Evolutionary conservation across 306 rosid species (phyloP).

Genomic region (Casuarina glauca): DNA sequence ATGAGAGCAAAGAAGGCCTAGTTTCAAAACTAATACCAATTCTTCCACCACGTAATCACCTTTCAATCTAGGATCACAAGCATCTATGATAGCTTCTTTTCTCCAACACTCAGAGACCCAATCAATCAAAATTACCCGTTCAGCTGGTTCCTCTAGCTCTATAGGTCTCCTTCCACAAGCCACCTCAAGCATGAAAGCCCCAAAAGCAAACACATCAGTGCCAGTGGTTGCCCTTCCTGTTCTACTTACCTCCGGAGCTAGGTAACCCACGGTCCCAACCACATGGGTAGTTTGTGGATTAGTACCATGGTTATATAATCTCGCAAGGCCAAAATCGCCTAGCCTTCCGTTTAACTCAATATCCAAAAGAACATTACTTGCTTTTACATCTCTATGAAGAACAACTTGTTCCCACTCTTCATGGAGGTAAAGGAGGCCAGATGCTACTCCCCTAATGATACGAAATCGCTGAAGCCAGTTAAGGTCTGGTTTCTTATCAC

Average conservation of each 20-base stretch:
- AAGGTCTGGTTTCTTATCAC: too few relatives aligned
- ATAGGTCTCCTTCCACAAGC: conserved; percentile 26
- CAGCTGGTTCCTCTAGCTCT: too few relatives aligned
- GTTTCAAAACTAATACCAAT: conserved; percentile 51
- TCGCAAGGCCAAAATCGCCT: conserved; percentile 42
- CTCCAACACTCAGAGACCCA: too few relatives aligned
- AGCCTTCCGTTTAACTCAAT: conserved; percentile 57
- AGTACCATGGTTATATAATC: too few relatives aligned
- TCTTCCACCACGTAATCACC: conserved; percentile 34
- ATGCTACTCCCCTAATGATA: background rate
- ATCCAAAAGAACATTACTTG: conserved; percentile 23
- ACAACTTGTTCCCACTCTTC: conserved; percentile 36
- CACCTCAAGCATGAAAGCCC: conserved; percentile 66
- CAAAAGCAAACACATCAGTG: conserved; percentile 66
- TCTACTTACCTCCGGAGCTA: too few relatives aligned
- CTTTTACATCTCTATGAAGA: too few relatives aligned
- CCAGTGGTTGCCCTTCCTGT: background rate
- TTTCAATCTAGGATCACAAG: conserved; percentile 47
- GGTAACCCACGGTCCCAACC: too few relatives aligned
- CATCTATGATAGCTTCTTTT: conserved; percentile 33
- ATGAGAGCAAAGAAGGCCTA: conserved; percentile 39
- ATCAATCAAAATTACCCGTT: too few relatives aligned
- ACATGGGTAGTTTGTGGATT: too few relatives aligned
- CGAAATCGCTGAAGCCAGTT: too few relatives aligned
- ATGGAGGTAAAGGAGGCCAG: conserved; percentile 20